Evolutionary conservation across 148 eudicot species (phyloP).

Genomic region (Beta vulgaris): DNA sequence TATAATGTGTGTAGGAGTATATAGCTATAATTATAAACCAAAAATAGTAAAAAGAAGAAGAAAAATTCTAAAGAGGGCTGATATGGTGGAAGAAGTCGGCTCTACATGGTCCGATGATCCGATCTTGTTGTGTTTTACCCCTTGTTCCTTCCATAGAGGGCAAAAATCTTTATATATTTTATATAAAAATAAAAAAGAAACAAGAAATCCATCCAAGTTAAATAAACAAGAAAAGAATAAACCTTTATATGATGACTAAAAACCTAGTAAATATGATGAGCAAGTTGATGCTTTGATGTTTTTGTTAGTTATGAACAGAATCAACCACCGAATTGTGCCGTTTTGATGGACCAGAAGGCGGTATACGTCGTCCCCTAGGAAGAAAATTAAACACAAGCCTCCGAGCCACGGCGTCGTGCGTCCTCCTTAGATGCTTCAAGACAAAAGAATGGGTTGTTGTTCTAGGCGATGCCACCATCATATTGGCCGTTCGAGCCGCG

Average conservation of each 20-base stretch:
- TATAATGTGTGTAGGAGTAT: no score
- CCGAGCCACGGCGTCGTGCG: background rate
- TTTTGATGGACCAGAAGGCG: slow-evolving; percentile 30
- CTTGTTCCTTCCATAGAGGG: background rate
- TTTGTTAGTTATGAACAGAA: slow-evolving; percentile 22
- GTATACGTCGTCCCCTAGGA: slow-evolving; percentile 17
- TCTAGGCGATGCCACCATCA: background rate
- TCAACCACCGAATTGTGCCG: slow-evolving; percentile 28
- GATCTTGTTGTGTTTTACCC: background rate
- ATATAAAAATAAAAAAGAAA: background rate
- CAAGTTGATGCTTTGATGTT: background rate
- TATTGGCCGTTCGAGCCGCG: slow-evolving; percentile 13
- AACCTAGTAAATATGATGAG: background rate
- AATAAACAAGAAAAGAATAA: slow-evolving; percentile 14
- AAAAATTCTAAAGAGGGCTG: background rate
- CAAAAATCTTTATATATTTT: background rate
- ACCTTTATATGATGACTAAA: background rate
- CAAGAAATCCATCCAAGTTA: background rate
- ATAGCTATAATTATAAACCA: no score
- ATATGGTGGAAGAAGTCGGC: background rate
- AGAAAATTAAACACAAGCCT: slow-evolving; percentile 25
- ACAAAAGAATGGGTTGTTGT: background rate
- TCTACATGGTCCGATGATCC: slow-evolving; percentile 11
- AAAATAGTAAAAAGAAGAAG: background rate
- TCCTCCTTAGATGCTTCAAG: slow-evolving; percentile 20